Percentiles rank a stretch among this genome's conserved stretches.
These are phyloP conservation scores for Neofusicoccum ribis DNA, from an alignment of 2,329 filamentous ascomycete genomes.

Conservation along the genomic window DNA sequence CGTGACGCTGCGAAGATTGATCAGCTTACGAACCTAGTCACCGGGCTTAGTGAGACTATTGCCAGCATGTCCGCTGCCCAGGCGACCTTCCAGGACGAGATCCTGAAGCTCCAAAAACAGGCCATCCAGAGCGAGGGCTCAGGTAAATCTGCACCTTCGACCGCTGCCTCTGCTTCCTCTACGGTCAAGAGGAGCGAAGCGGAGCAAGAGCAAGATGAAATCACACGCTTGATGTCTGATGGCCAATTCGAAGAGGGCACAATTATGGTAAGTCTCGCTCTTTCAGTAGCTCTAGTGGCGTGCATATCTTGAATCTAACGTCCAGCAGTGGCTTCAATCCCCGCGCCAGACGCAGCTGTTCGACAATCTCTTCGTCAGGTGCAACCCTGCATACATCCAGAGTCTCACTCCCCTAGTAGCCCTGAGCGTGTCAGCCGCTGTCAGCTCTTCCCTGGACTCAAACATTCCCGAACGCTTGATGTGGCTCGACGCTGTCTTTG, in stretches of 20 bases:
- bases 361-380: constrained; percentile 60
- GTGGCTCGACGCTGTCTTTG: constrained; percentile 60
- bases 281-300: background rate
- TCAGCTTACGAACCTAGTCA: constrained; percentile 67
- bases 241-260: constrained; percentile 52
- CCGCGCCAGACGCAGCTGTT: constrained; percentile 60
- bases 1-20: constrained; percentile 67
- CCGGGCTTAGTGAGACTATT: constrained; percentile 67
- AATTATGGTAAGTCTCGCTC: constrained; percentile 35
- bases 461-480: constrained; percentile 56
- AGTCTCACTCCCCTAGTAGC: constrained; percentile 58
- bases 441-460: constrained; percentile 57
- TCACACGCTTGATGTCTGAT: constrained; percentile 63
- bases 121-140: constrained; percentile 38
- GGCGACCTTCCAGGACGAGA: constrained; percentile 64
- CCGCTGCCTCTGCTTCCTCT: background rate
- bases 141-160: constrained; percentile 48
- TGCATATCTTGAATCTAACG: constrained; percentile 11
- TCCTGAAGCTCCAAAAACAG: constrained; percentile 44
- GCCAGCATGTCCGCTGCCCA: constrained; percentile 69
- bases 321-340: constrained; percentile 62
- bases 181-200: constrained; percentile 46
- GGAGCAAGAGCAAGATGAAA: constrained; percentile 60
- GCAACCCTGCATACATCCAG: constrained; percentile 58
- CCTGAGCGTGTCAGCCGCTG: constrained; percentile 63